These are phyloP conservation scores for Pythium sukuiense DNA, from an alignment of 352 stramenopile species.

Conservation along the genomic window DNA sequence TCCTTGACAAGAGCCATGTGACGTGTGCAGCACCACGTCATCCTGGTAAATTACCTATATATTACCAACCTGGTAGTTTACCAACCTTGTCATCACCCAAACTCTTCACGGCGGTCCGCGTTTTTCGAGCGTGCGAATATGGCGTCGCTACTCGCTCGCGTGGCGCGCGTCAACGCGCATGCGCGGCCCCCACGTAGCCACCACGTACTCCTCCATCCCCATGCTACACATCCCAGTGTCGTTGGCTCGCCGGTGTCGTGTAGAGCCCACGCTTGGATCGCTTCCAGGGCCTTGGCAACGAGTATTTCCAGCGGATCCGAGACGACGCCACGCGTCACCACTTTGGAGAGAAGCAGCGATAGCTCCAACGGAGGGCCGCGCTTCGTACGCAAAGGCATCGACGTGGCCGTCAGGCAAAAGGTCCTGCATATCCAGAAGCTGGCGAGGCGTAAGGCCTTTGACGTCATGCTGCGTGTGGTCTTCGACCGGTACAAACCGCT, in stretches of 20 bases:
- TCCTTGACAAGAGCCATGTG: no score
- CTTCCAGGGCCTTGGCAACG: not conserved
- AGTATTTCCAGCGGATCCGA: not conserved
- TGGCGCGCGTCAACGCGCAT: not conserved
- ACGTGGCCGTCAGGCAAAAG: not conserved
- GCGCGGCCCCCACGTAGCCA: not conserved
- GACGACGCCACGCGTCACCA: not conserved
- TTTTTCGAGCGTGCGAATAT: no score
- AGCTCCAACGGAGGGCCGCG: not conserved
- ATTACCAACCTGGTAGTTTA: no score
- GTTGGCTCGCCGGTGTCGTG: not conserved
- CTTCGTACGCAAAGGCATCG: not conserved
- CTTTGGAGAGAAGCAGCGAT: not conserved
- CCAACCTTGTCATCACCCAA: no score
- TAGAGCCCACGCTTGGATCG: not conserved
- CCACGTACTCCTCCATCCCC: not conserved
- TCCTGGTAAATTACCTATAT: no score
- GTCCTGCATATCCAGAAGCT: not conserved
- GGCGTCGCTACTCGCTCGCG: not conserved
- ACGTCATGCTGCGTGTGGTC: not conserved
- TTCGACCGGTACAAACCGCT: not conserved
- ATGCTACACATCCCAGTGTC: not conserved
- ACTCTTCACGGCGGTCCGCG: no score
- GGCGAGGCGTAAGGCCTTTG: not conserved
- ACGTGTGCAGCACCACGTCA: no score